phyloP scores from a whole-genome alignment of 2,329 filamentous ascomycete genomes.

The Tolypocladium sp. region DNA sequence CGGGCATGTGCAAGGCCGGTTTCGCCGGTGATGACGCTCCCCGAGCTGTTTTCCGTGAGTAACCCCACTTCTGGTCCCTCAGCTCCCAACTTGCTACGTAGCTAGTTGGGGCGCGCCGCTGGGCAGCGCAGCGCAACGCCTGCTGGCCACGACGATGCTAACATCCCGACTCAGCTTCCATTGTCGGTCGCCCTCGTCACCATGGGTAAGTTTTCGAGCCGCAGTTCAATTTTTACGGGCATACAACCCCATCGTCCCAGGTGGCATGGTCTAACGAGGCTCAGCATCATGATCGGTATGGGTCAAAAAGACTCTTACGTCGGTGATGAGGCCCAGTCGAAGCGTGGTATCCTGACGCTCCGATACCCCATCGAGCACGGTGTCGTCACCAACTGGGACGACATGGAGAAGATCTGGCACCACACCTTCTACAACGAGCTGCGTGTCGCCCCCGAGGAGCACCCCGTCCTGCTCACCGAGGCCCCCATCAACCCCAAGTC shows the following conservation, averaged over 20 bases:
- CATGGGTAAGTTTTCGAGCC: constrained; percentile 72
- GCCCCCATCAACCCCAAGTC: constrained; percentile 99
- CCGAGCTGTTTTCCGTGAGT: constrained; percentile 99
- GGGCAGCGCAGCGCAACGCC: constrained; percentile 3
- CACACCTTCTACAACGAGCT: constrained; percentile 99
- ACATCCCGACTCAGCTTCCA: constrained; percentile 63
- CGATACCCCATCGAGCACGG: constrained; percentile 99
- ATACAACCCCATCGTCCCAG: constrained; percentile 2
- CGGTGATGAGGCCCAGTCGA: constrained; percentile 99
- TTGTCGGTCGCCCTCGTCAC: constrained; percentile 98
- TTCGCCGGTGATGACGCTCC: constrained; percentile 99
- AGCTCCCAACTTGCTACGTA: constrained; percentile 5
- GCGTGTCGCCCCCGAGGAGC: constrained; percentile 99
- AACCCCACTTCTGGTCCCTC: constrained; percentile 23
- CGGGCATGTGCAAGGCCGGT: constrained; percentile 99
- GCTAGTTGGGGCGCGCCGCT: constrained; percentile 6
- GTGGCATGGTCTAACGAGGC: constrained; percentile 9
- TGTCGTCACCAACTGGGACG: constrained; percentile 99
- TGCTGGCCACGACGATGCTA: constrained; percentile 18
- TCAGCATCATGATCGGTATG: constrained; percentile 99
- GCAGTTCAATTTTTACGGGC: not conserved
- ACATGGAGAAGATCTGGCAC: constrained; percentile 99
- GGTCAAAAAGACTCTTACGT: constrained; percentile 99
- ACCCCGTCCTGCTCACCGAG: constrained; percentile 98
- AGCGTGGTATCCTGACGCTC: constrained; percentile 99